Base-by-base conservation (phyloP, 2,329 filamentous ascomycete species). In the Trichoderma asperellum region DNA sequence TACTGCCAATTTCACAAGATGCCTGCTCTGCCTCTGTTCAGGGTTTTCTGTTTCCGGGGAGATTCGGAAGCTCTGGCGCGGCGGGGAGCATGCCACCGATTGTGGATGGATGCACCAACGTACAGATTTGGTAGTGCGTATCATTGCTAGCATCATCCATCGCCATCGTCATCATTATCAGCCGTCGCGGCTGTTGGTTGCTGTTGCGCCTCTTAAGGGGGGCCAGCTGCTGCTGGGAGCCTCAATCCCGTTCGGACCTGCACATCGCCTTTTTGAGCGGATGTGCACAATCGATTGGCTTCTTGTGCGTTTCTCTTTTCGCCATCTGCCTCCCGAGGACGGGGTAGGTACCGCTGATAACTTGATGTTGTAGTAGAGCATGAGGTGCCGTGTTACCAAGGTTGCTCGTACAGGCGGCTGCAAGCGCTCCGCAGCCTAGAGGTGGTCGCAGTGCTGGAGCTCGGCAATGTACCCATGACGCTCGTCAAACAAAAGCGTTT, bases 251-350 rank as follows among this genome's bases (percentile, higher is more conserved):
- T 34, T 18, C 47, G 47, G 65, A 61, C 40, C 65, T 60, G 65
- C 65, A 68, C 43, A 47, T 61, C 53, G 65, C 65, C 65, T 68
- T 43, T 55, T 68, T 60, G 7, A 24, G 18, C 65, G 18, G n/a
- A 49, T 18, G 40, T 16, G 65, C 47, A 61, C 10, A 16, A 12
- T 68, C 57, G 47, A 67, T 58, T 66, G 62, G 62, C 52, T 40
- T 12, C 49, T 49, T 24, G 10, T 53, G 10, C 5, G 6, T 43
- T 24, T 27, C 27, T 29, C 14, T 8, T 49, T 59, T 29, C 14
- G 14, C 14, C 5, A 10, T 18, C 7, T 4, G 5, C 7, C 32
- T 32, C 32, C 32, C 7, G 32, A 32, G 32, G 5, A 32, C 32
- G 32, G 32, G 32, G 32, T 32, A 32, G 32, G 5, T 32, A 32